Conservation (phyloP, 2,329 filamentous ascomycete genomes). For the Hypoxylon sp. region DNA sequence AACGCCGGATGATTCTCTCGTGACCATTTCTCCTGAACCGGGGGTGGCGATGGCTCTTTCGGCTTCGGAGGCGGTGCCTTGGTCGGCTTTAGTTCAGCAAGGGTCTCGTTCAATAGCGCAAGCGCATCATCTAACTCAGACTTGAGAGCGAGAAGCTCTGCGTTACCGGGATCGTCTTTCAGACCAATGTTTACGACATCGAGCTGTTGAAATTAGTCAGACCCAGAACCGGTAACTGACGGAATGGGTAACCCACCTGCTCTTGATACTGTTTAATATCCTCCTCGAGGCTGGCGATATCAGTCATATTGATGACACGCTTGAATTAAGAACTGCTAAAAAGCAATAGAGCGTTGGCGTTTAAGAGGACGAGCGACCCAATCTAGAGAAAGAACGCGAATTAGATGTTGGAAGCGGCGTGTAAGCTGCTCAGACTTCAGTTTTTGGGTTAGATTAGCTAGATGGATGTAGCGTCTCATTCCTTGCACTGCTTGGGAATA, state of each 20-base stretch:
- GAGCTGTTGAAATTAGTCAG: slow-evolving; percentile 66
- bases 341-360: background rate
- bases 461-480: background rate
- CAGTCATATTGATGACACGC: slow-evolving; percentile 55
- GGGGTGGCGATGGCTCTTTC: slow-evolving; percentile 62
- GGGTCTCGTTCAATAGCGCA: slow-evolving; percentile 81
- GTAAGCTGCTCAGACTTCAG: background rate
- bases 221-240: background rate
- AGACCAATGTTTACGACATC: slow-evolving; percentile 83
- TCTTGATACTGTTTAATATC: slow-evolving; percentile 70
- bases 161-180: slow-evolving; percentile 83
- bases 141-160: slow-evolving; percentile 82
- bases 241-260: slow-evolving; percentile 61
- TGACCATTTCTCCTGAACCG: slow-evolving; percentile 81
- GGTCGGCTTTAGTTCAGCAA: slow-evolving; percentile 82
- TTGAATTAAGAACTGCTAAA: background rate
- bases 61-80: slow-evolving; percentile 62
- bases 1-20: slow-evolving; percentile 85
- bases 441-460: background rate
- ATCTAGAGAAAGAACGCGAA: background rate
- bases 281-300: slow-evolving; percentile 63
- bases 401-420: background rate
- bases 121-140: slow-evolving; percentile 87
- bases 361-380: background rate
- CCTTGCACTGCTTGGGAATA: background rate